phyloP scores from a whole-genome alignment of 2,329 filamentous ascomycete genomes.

The Tolypocladium nubicola region DNA sequence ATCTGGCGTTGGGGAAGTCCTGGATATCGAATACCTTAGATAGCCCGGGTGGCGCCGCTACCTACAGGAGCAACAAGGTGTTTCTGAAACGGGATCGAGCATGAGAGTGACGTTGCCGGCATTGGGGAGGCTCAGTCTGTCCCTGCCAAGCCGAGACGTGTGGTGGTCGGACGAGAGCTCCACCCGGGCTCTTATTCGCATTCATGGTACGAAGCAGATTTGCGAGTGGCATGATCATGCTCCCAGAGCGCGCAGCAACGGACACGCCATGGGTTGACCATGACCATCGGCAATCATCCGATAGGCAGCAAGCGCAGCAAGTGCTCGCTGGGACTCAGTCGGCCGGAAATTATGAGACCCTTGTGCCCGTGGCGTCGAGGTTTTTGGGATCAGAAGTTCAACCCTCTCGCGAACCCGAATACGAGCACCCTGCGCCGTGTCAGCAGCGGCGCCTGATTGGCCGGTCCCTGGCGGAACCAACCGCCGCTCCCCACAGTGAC shows the following conservation, averaged over 20 bases:
- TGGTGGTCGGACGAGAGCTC: not conserved
- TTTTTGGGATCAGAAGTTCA: not conserved
- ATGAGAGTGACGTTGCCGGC: not conserved
- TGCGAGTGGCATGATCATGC: not conserved
- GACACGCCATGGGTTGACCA: not conserved
- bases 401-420: not conserved
- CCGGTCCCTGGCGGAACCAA: not conserved
- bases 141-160: not conserved
- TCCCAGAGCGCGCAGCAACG: not conserved
- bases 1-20: not conserved
- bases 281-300: not conserved
- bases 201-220: not conserved
- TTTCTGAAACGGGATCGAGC: not conserved
- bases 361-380: not conserved
- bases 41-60: not conserved
- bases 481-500: not conserved
- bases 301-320: not conserved
- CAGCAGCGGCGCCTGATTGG: not conserved
- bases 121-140: not conserved
- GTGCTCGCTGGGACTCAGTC: not conserved
- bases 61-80: not conserved
- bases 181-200: not conserved
- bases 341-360: not conserved
- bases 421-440: not conserved
- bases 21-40: not conserved